phyloP scores from a whole-genome alignment of 192 early-diverging fungal genomes.

The Pilaira anomala region DNA sequence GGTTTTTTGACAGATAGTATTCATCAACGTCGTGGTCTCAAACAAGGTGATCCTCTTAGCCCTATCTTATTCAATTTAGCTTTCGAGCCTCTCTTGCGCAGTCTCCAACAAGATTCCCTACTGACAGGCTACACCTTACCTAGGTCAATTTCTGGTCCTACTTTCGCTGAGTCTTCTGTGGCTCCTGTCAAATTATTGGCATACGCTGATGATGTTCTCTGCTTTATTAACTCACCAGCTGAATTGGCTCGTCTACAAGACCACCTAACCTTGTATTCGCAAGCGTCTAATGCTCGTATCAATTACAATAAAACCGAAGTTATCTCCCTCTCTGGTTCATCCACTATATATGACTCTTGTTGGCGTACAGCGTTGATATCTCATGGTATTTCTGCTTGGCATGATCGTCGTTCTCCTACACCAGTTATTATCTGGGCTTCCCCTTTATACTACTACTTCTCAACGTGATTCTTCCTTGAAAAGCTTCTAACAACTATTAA shows the following conservation, averaged over 20 bases:
- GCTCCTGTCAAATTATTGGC: not conserved
- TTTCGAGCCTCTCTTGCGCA: slow-evolving; percentile 22
- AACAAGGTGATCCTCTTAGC: slow-evolving; percentile 33
- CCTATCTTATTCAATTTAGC: slow-evolving; percentile 28
- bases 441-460: not conserved
- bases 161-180: too few species aligned
- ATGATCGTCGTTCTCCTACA: not conserved
- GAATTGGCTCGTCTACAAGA: not conserved
- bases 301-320: not conserved
- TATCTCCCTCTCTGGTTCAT: not conserved
- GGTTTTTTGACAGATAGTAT: not conserved
- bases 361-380: not conserved
- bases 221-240: not conserved
- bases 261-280: not conserved
- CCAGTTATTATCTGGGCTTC: not conserved
- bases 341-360: not conserved
- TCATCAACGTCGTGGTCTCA: slow-evolving; percentile 19
- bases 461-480: not conserved
- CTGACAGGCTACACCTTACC: too few species aligned
- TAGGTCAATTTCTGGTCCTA: too few species aligned
- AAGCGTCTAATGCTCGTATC: not conserved
- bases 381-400: not conserved
- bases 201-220: slow-evolving; percentile 4
- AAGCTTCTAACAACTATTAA: not conserved
- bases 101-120: too few species aligned